These are phyloP conservation scores for Elaeis guineensis DNA, from an alignment of 176 grass and related monocot species.

Conservation along the genomic window DNA sequence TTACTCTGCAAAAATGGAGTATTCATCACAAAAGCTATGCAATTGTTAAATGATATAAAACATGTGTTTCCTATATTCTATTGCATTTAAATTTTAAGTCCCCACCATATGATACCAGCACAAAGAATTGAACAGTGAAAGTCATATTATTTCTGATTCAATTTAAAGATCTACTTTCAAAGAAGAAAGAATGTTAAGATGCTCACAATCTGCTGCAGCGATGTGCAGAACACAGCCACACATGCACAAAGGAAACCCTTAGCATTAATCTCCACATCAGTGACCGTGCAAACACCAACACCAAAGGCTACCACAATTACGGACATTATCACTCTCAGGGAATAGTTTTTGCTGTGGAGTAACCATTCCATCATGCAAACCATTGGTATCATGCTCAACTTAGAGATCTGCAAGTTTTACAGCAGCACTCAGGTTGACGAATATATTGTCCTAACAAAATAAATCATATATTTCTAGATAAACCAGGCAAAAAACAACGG, in stretches of 20 bases:
- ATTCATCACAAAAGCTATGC: no score
- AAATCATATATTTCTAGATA: no score
- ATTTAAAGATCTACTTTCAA: no score
- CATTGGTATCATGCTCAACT: conserved; percentile 92
- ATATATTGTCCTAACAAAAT: background rate
- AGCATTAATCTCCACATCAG: conserved; percentile 79
- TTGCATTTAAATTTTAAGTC: no score
- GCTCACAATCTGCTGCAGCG: conserved; percentile 89
- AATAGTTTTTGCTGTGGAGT: conserved; percentile 70
- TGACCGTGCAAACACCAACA: conserved; percentile 80
- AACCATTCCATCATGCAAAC: conserved; percentile 91
- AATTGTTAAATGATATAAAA: no score
- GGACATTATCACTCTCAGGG: conserved; percentile 52
- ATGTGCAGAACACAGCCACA: conserved; percentile 85
- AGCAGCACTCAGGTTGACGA: conserved; percentile 1
- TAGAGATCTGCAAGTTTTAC: conserved; percentile 54
- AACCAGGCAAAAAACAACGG: background rate
- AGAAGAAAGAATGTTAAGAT: background rate
- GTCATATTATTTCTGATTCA: no score
- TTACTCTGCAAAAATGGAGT: no score
- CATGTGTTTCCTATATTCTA: no score
- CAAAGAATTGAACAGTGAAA: no score
- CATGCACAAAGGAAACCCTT: conserved; percentile 80
- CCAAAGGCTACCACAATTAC: conserved; percentile 72
- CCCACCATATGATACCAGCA: no score